phyloP scores from a whole-genome alignment of 176 grass and related monocot species.

The Juncus inflexus region DNA sequence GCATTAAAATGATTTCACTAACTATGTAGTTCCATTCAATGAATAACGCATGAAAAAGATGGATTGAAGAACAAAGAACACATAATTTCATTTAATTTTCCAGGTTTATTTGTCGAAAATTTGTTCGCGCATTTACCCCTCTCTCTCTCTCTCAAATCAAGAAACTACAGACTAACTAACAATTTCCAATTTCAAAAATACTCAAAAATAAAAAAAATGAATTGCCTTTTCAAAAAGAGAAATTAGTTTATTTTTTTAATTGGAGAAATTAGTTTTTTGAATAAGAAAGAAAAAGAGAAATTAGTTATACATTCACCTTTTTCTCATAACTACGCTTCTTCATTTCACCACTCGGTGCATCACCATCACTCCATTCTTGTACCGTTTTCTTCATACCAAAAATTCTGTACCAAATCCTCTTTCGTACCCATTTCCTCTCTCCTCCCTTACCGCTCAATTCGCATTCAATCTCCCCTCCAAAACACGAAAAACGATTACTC shows the following conservation, averaged over 20 bases:
- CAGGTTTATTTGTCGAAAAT: too few relatives aligned
- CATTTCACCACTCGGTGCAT: neutral
- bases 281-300: too few relatives aligned
- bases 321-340: conserved; percentile 3
- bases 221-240: too few relatives aligned
- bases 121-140: too few relatives aligned
- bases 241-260: neutral
- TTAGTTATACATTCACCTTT: neutral
- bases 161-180: too few relatives aligned
- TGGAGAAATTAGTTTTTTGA: too few relatives aligned
- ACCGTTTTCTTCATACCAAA: conserved; percentile 3
- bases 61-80: too few relatives aligned
- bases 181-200: too few relatives aligned
- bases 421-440: conserved; percentile 1
- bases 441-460: neutral
- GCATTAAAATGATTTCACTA: neutral
- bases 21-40: neutral
- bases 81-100: too few relatives aligned
- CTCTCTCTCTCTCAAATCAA: too few relatives aligned
- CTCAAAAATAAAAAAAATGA: too few relatives aligned
- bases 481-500: conserved; percentile 1
- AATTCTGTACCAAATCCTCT: conserved; percentile 1
- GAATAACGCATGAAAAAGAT: neutral
- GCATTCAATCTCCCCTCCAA: conserved; percentile 3
- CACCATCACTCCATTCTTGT: neutral